Base-by-base conservation (phyloP, 164 flowering plant species). In the Houttuynia cordata region DNA sequence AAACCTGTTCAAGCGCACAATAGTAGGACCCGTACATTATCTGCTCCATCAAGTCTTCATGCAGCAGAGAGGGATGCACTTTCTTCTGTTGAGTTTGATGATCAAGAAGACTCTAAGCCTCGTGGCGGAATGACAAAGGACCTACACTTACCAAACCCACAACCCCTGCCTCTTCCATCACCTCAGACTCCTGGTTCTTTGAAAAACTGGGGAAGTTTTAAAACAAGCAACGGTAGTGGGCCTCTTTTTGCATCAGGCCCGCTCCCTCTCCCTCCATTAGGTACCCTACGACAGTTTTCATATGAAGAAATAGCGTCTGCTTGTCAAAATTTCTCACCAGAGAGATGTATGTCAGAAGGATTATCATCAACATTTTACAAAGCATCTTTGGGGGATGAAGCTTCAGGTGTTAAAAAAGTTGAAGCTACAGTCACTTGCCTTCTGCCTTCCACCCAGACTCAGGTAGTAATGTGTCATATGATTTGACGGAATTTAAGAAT, bases 131-230 rank as follows among this genome's bases (percentile, higher is more conserved):
- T 71, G 23, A 66, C 68, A 20, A 82, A 78, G 68, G 93, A 87
- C 54, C 81, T 67, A 19, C 64, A 63, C 15, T 56, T 75, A 14
- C 76, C 79, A 19, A 79, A 71, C 70, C 92, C 99, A 22, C 88
- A 82, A 62, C 97, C 99, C 30, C 87, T 93, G 62, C 99, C 99
- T 54, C 94, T 93, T 62, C 99, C 99, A 19, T 82, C 95, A 1
- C 89, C 91, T 17, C 84, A 75, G 60, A 66, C 66, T 64, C 57
- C 70, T 53, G 60, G 69, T 24, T 63, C 67, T 21, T 72, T 90
- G 67, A 87, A 73, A 77, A 69, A 69, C 56, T 61, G 63, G 34
- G 80, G 80, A 58, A 93, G 98, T 70, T 90, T 93, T 65, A 93
- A 90, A 59, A 56, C 78, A 30, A 73, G 18, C 55, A 77, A 57